Evolutionary conservation across 306 rosid genomes (phyloP).

Genomic region (Acacia acuminata): DNA sequence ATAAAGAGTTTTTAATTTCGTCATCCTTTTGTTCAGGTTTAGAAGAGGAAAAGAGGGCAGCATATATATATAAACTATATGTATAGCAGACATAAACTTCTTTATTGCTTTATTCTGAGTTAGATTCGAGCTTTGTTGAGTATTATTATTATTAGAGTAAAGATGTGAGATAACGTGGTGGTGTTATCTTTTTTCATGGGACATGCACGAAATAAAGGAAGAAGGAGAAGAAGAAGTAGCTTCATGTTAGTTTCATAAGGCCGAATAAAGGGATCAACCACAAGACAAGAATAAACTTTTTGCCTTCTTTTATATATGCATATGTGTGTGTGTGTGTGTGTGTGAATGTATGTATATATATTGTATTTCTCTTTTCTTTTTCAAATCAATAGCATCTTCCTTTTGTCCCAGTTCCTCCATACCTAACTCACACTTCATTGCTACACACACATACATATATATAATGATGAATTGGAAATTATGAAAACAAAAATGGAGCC

Average conservation of each 20-base stretch:
- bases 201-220: slow-evolving; percentile 73
- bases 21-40: slow-evolving; percentile 20
- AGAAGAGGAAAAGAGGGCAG: slow-evolving; percentile 4
- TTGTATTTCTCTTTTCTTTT: slow-evolving; percentile 22
- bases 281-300: slow-evolving; percentile 93
- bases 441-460: no score
- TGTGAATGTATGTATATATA: no score
- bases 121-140: slow-evolving; percentile 61
- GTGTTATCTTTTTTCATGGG: slow-evolving; percentile 47
- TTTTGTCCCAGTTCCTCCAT: not conserved
- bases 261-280: slow-evolving; percentile 35
- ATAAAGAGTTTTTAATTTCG: slow-evolving; percentile 3
- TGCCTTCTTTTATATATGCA: slow-evolving; percentile 9
- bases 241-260: slow-evolving; percentile 61
- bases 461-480: not conserved
- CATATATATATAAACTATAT: slow-evolving; percentile 28
- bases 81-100: slow-evolving; percentile 45
- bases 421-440: not conserved
- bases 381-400: slow-evolving; percentile 12
- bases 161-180: slow-evolving; percentile 59
- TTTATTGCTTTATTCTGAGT: slow-evolving; percentile 73
- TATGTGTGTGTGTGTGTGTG: not conserved
- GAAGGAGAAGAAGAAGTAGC: slow-evolving; percentile 32
- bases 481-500: not conserved
- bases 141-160: slow-evolving; percentile 30